Evolutionary conservation across 176 grass and related monocot species (phyloP), one percentile per base, ranked within the genome.

Genomic region (Phoenix dactylifera): DNA sequence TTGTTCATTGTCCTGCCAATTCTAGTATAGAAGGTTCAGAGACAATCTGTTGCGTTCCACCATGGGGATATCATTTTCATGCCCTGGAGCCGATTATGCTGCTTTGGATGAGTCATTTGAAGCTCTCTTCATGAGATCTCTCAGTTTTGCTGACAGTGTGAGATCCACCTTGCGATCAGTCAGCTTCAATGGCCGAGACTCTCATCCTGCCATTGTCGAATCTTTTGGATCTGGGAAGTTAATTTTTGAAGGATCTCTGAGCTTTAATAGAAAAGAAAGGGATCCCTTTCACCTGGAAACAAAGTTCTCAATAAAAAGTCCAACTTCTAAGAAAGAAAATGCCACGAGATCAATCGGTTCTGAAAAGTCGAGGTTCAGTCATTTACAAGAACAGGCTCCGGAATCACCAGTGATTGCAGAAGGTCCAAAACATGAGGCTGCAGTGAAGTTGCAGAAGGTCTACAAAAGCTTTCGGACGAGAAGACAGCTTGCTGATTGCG

Each of bases 391-490:
- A 23, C 54, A 26, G 44, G 17, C 67, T 4, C 64, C 1, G 17
- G 10, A 44, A 44, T 44, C 35, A 44, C 35, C 2, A 44, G 50
- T 68, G 59, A 32, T 69, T 52, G 3, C 68, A 5, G 83, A 84
- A 18, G 85, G 77, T 64, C 89, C 89, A 7, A 82, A 88, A 59
- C 84, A 94, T 24, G 81, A 94, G 52, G 89, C 84, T 1, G 84
- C 89, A 15, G 68, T 85, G 20, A 65, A 74, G 80, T 74, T 95
- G 68, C 89, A 95, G 82, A 95, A 95, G 68, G 89, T 88, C 26
- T 95, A 95, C 77, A 88, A 95, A 75, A 95, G 89, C 78, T 95
- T 95, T 76, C 71, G 89, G 24, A 94, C 89, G 44, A 82, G 89
- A 15, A 80, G 89, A n/a, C 84, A 94, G 76, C 89, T 94, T 54